Evolutionary conservation across 2,329 filamentous ascomycete genomes (phyloP).

Genomic region (Chaetomium sp.): DNA sequence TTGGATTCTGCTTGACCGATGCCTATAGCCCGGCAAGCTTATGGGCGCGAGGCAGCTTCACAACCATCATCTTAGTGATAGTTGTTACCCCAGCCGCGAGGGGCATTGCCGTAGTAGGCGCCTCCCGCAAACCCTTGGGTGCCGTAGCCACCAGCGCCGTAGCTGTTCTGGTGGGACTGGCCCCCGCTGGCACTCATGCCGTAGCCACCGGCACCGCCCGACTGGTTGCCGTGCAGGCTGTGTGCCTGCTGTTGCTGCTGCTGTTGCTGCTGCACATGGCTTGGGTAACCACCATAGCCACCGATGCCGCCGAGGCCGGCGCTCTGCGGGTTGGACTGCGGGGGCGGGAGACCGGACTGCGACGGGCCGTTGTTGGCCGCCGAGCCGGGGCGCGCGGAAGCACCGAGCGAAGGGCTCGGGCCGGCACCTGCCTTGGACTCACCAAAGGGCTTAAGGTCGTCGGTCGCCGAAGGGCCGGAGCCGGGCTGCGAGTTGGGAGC

Average conservation of each 20-base stretch:
- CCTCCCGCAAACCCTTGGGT: conserved; percentile 38
- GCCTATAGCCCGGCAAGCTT: neutral
- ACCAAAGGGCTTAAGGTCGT: conserved; percentile 55
- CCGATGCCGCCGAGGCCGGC: conserved; percentile 33
- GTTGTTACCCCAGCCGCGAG: conserved; percentile 54
- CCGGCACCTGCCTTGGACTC: conserved; percentile 49
- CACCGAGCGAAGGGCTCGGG: conserved; percentile 50
- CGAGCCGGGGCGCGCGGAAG: conserved; percentile 51
- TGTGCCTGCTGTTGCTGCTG: conserved; percentile 31
- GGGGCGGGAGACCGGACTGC: conserved; percentile 49
- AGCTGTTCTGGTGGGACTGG: conserved; percentile 49
- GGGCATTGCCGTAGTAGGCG: conserved; percentile 43
- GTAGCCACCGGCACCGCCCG: conserved; percentile 39
- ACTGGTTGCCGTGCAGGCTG: conserved; percentile 45
- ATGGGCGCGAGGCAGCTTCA: neutral
- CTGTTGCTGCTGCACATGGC: conserved; percentile 34
- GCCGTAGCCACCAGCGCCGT: conserved; percentile 44
- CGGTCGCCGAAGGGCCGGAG: conserved; percentile 35
- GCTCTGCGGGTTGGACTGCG: conserved; percentile 46
- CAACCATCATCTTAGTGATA: conserved; percentile 33
- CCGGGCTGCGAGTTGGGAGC: conserved; percentile 42
- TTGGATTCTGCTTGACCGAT: no score
- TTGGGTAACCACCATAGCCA: conserved; percentile 47
- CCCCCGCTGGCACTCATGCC: conserved; percentile 46
- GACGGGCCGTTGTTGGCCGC: conserved; percentile 48